Percentiles rank a stretch among this genome's conserved stretches.
These are phyloP conservation scores for Ambrosiella cleistominuta DNA, from an alignment of 2,329 filamentous ascomycete species.

Conservation along the genomic window DNA sequence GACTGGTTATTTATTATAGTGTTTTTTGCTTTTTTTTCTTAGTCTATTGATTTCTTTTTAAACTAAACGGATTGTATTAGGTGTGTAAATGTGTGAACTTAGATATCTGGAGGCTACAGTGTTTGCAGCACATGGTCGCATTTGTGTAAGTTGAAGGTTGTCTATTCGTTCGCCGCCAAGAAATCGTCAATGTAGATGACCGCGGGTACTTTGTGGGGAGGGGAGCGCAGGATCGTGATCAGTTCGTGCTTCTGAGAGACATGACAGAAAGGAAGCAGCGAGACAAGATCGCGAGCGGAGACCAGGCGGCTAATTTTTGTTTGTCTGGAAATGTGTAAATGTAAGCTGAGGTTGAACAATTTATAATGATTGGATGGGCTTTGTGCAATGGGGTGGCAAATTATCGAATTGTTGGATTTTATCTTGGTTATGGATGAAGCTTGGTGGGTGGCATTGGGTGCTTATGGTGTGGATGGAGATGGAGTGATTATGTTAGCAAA, in stretches of 20 bases:
- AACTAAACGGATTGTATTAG: neutral
- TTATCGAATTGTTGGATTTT: neutral
- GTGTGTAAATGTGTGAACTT: too few relatives aligned
- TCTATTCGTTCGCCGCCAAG: neutral
- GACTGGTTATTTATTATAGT: slow-evolving; percentile 4
- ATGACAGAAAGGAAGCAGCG: too few relatives aligned
- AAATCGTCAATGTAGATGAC: neutral
- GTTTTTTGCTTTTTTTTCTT: slow-evolving; percentile 3
- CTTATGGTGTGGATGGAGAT: neutral
- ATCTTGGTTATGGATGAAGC: too few relatives aligned
- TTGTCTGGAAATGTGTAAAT: too few relatives aligned
- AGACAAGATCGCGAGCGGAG: too few relatives aligned
- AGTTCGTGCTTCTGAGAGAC: too few relatives aligned
- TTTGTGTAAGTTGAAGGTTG: neutral
- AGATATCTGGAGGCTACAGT: too few relatives aligned
- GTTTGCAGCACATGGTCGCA: neutral
- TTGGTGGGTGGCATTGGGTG: neutral
- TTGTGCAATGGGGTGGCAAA: neutral
- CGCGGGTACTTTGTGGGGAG: neutral
- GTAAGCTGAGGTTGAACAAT: neutral
- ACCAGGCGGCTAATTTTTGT: too few relatives aligned
- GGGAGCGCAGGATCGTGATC: too few relatives aligned
- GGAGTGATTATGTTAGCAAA: neutral
- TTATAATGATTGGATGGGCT: neutral
- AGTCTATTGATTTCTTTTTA: slow-evolving; percentile 1